phyloP scores from a whole-genome alignment of 345 rosid genomes.

The Geranium brycei region DNA sequence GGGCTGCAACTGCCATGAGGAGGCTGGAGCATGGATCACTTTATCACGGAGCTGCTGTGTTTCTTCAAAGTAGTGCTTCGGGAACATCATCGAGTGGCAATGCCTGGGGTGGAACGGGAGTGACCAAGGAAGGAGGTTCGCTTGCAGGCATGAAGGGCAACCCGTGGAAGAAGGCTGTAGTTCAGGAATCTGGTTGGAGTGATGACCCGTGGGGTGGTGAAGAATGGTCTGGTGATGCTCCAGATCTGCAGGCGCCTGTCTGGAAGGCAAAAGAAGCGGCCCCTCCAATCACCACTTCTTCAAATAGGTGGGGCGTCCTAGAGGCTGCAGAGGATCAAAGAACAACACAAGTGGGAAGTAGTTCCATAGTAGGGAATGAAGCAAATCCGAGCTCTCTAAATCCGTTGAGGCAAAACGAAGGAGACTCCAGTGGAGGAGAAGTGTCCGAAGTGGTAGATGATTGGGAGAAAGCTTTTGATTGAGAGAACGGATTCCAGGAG shows the following conservation, averaged over 20 bases:
- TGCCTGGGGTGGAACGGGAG: conserved; percentile 47
- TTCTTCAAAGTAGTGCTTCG: conserved; percentile 30
- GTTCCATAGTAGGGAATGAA: conserved; percentile 14
- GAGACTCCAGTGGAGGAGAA: conserved; percentile 15
- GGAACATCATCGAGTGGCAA: conserved; percentile 25
- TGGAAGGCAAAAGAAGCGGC: conserved; percentile 45
- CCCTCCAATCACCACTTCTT: conserved; percentile 36
- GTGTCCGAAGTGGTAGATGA: conserved; percentile 51
- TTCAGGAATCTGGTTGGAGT: conserved; percentile 36
- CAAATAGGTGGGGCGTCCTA: conserved; percentile 60
- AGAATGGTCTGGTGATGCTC: conserved; percentile 29
- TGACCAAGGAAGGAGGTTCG: conserved; percentile 21
- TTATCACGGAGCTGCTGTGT: conserved; percentile 59
- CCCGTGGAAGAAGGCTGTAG: conserved; percentile 84
- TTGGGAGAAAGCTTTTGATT: conserved; percentile 81
- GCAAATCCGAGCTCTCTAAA: conserved; percentile 19
- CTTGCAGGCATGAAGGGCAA: conserved; percentile 30
- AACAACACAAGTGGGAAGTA: conserved; percentile 11
- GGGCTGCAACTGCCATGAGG: conserved; percentile 99
- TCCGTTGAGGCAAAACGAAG: conserved; percentile 19
- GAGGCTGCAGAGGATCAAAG: conserved; percentile 32
- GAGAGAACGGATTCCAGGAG: conserved; percentile 7
- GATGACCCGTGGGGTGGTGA: conserved; percentile 62
- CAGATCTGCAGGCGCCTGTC: conserved; percentile 26
- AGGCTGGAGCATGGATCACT: conserved; percentile 82